Evolutionary conservation across 2,329 filamentous ascomycete species (phyloP).

Genomic region (Tolypocladium nubicola): DNA sequence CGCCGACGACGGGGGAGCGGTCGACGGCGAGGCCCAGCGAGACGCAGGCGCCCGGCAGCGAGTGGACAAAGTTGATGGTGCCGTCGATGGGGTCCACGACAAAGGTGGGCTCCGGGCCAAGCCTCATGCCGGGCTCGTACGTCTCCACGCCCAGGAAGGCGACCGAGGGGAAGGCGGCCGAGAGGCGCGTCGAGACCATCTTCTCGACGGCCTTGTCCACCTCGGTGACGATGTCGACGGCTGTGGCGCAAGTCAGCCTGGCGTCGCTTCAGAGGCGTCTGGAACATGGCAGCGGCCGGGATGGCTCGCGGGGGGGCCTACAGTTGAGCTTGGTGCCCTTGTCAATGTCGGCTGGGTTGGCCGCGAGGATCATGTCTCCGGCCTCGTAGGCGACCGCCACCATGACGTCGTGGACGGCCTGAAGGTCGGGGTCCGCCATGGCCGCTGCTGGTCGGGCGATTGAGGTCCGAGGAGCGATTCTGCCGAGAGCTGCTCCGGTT

Average conservation of each 20-base stretch:
- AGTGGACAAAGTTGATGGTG: slow-evolving; percentile 73
- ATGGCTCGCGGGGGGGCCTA: slow-evolving; percentile 18
- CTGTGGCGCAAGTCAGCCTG: slow-evolving; percentile 22
- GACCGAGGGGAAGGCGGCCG: slow-evolving; percentile 41
- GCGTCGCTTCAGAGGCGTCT: background rate
- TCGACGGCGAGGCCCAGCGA: slow-evolving; percentile 62
- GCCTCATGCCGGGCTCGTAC: slow-evolving; percentile 52
- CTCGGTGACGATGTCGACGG: slow-evolving; percentile 59
- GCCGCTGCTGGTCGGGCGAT: slow-evolving; percentile 2
- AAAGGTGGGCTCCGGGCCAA: slow-evolving; percentile 62
- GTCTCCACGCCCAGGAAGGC: slow-evolving; percentile 70
- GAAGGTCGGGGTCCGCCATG: slow-evolving; percentile 48
- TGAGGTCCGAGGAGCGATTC: background rate
- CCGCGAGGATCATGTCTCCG: slow-evolving; percentile 52
- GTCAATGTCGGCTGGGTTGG: slow-evolving; percentile 46
- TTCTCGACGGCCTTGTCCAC: slow-evolving; percentile 55
- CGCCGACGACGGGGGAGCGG: slow-evolving; percentile 53
- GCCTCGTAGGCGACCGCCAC: slow-evolving; percentile 50
- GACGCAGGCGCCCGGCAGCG: slow-evolving; percentile 64
- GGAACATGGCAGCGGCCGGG: background rate
- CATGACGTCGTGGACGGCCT: slow-evolving; percentile 51
- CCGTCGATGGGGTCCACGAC: slow-evolving; percentile 74
- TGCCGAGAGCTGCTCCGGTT: background rate
- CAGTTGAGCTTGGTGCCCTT: slow-evolving; percentile 56
- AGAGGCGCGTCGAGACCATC: slow-evolving; percentile 45